Evolutionary conservation across 2,329 filamentous ascomycete species (phyloP).

Genomic region (Aspergillaceae sp.): DNA sequence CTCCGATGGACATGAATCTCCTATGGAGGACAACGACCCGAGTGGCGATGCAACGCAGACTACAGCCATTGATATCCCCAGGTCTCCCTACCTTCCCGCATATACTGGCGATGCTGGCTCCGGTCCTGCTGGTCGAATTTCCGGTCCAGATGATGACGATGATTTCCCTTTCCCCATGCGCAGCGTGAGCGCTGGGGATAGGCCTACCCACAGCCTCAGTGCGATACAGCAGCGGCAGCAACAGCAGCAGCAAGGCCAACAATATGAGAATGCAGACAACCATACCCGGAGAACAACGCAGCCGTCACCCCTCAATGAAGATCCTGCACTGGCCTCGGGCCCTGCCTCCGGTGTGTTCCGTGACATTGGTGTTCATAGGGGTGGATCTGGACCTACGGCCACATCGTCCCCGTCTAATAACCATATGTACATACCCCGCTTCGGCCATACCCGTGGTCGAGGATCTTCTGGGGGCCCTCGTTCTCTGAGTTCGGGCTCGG

Average conservation of each 20-base stretch:
- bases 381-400: slow-evolving; percentile 17
- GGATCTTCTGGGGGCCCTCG: slow-evolving; percentile 30
- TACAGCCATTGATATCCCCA: slow-evolving; percentile 42
- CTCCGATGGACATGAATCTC: slow-evolving; percentile 23
- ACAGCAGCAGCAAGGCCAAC: slow-evolving; percentile 23
- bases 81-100: slow-evolving; percentile 36
- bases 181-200: slow-evolving; percentile 38
- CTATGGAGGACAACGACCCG: slow-evolving; percentile 27
- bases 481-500: slow-evolving; percentile 32
- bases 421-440: slow-evolving; percentile 30
- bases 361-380: slow-evolving; percentile 13
- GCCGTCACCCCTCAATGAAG: slow-evolving; percentile 12
- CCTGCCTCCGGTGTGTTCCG: slow-evolving; percentile 11
- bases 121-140: slow-evolving; percentile 36
- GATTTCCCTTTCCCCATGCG: slow-evolving; percentile 39
- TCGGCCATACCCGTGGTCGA: slow-evolving; percentile 29
- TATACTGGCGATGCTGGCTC: slow-evolving; percentile 30
- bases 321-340: slow-evolving; percentile 10
- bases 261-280: slow-evolving; percentile 19
- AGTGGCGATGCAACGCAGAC: slow-evolving; percentile 28
- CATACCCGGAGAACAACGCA: slow-evolving; percentile 12
- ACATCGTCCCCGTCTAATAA: slow-evolving; percentile 24
- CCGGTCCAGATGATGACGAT: slow-evolving; percentile 35
- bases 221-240: slow-evolving; percentile 28
- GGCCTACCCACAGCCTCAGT: slow-evolving; percentile 23